phyloP scores from a whole-genome alignment of 2,329 filamentous ascomycete species.

The Chaetomium sp. region DNA sequence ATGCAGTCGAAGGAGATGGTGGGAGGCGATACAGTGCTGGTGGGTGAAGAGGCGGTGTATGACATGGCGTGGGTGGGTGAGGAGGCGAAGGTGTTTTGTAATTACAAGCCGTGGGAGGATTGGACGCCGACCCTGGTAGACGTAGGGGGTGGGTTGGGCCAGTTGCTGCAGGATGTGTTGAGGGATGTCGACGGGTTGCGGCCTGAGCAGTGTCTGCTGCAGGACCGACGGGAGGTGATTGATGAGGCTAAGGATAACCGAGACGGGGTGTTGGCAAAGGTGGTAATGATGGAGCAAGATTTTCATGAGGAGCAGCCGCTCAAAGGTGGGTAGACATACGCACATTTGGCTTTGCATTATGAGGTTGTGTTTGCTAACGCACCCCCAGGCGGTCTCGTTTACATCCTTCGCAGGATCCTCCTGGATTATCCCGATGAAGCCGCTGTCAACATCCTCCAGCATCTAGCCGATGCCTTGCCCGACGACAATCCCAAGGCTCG shows the following conservation, averaged over 20 bases:
- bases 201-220: constrained; percentile 12
- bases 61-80: constrained; percentile 22
- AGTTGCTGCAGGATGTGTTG: constrained; percentile 18
- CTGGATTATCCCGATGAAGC: constrained; percentile 26
- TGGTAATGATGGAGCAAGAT: constrained; percentile 26
- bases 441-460: constrained; percentile 18
- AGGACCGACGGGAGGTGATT: constrained; percentile 21
- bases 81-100: not conserved
- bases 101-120: not conserved
- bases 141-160: constrained; percentile 21
- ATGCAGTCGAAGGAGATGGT: constrained; percentile 22
- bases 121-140: constrained; percentile 14
- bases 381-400: constrained; percentile 22
- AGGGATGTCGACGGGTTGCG: constrained; percentile 5
- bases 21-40: constrained; percentile 15
- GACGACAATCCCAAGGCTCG: constrained; percentile 17
- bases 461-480: constrained; percentile 20
- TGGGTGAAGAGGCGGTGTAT: constrained; percentile 19
- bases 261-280: constrained; percentile 8
- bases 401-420: constrained; percentile 26
- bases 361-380: not conserved
- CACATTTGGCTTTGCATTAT: not conserved
- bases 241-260: constrained; percentile 17
- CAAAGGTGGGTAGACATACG: constrained; percentile 18
- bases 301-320: constrained; percentile 26